Base-by-base conservation (phyloP, 352 stramenopile genomes). In the Phytophthora fragariae region DNA sequence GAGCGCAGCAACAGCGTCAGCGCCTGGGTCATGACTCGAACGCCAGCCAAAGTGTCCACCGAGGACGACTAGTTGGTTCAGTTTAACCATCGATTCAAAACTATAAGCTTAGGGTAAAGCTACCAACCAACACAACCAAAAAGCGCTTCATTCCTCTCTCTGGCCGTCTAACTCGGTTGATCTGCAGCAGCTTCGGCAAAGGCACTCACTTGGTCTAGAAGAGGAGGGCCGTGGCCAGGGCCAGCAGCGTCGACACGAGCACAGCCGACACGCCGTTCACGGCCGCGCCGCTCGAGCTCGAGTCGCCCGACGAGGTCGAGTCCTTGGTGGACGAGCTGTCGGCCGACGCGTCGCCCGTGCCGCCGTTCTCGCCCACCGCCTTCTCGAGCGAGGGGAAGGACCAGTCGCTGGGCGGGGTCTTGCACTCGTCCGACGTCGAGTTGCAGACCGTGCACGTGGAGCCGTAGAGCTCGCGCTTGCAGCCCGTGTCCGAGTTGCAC, bases 361-460 rank as follows among this genome's bases (percentile, higher is more conserved):
- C 71, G 49, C 82, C 82, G 60, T 85, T 84, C 57, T 79, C 62
- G 6, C 82, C 82, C 47, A 88, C 79, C 33, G 82, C 82, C 72
- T 86, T 87, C 35, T 66, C 70, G 33, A 91, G 62, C 37, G 70
- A 75, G 17, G 83, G 83, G 72, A 87, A 91, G 17, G 55, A 84
- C 75, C 76, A 89, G 73, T 80, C 65, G 55, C 77, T 85, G 0
- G 79, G 77, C 3, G 81, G 58, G 5, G 73, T 67, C 56, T 85
- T 72, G 59, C 85, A 91, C 41, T 53, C 80, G 55, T 73, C 73
- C 53, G 74, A 80, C 0, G 76, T 76, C 46, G 83, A 79, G 57
- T 79, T 86, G 74, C 85, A 92, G 14, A 88, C 80, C 35, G 79
- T 81, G 70, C 86, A 94, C 62, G 86, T 82, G 57, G 89, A 86